A percentile compares a stretch with the other conserved stretches of the same genome.
Conservation (phyloP, 139 green algal species). For the Zygnema cylindricum region DNA sequence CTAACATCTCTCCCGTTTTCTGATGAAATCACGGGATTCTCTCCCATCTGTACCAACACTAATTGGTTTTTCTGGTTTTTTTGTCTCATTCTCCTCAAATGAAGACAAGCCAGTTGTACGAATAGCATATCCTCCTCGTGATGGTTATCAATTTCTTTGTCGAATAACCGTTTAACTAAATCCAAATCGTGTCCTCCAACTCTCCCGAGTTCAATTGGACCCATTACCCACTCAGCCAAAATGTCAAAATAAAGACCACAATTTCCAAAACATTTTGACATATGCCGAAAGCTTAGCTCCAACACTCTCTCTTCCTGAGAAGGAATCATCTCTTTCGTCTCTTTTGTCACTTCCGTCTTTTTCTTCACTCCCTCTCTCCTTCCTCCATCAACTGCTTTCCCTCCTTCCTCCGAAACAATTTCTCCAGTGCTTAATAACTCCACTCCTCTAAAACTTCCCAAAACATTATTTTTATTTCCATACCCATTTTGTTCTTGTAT, state of each 20-base stretch:
- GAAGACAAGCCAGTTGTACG: constrained; percentile 69
- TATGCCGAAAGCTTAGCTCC: constrained; percentile 26
- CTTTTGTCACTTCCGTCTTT: background rate
- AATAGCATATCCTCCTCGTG: constrained; percentile 80
- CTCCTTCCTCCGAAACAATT: background rate
- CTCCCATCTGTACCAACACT: background rate
- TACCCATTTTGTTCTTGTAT: background rate
- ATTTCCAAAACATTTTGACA: constrained; percentile 14
- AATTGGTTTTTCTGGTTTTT: background rate
- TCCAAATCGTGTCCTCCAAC: background rate
- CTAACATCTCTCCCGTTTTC: constrained; percentile 17
- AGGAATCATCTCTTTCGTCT: background rate
- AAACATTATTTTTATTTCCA: no score
- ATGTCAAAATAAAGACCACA: background rate
- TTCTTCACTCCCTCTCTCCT: background rate
- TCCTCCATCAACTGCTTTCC: background rate
- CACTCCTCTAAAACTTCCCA: no score
- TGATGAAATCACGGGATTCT: background rate
- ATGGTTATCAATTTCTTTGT: constrained; percentile 85
- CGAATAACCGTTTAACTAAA: constrained; percentile 74
- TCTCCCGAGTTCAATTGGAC: background rate
- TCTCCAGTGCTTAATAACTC: no score
- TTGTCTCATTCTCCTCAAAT: constrained; percentile 25
- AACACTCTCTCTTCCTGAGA: constrained; percentile 53
- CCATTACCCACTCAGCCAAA: constrained; percentile 41